These are phyloP conservation scores for Dictyostelium discoideum DNA, from an alignment of 78 protist species.

Conservation along the genomic window dicty_2.7 NC_007088.5:8057001-8057500, in stretches of 20 bases:
- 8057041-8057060: neutral
- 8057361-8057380: neutral
- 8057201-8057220: conserved; percentile 54
- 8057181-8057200: conserved; percentile 74
- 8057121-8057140: conserved; percentile 50
- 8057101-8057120: conserved; percentile 34
- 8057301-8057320: neutral
- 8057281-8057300: conserved; percentile 47
- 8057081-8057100: conserved; percentile 13
- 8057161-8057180: conserved; percentile 61
- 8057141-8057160: conserved; percentile 72
- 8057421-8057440: neutral
- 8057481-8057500: neutral
- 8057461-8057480: neutral
- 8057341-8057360: neutral
- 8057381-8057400: neutral
- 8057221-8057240: conserved; percentile 53
- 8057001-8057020: neutral
- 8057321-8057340: neutral
- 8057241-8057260: conserved; percentile 61
- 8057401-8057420: neutral
- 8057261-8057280: conserved; percentile 50
- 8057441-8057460: neutral
- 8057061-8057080: neutral
- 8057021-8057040: neutral